Conservation (phyloP, 768 basidiomycete species). For the Guyanaporus albipodus region DNA sequence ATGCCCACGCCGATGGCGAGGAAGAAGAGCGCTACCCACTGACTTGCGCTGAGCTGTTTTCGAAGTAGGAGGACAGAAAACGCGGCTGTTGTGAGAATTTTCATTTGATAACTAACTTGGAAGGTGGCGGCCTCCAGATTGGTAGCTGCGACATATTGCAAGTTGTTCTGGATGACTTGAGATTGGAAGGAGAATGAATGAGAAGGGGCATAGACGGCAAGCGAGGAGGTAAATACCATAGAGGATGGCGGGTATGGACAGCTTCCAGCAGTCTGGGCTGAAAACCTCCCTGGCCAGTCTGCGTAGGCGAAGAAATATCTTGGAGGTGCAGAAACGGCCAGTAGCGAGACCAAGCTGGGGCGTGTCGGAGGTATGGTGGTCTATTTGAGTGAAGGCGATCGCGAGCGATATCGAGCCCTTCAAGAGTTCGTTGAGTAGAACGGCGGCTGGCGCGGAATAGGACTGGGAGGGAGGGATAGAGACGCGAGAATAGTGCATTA, state of each 20-base stretch:
- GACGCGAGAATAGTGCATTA: slow-evolving; percentile 96
- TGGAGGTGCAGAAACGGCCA: slow-evolving; percentile 35
- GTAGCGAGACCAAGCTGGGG: slow-evolving; percentile 29
- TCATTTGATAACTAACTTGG: slow-evolving; percentile 97
- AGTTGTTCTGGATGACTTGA: slow-evolving; percentile 86
- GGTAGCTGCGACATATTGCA: slow-evolving; percentile 91
- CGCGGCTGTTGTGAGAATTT: slow-evolving; percentile 89
- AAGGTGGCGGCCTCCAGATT: slow-evolving; percentile 96
- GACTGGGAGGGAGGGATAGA: slow-evolving; percentile 67
- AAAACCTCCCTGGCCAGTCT: slow-evolving; percentile 68
- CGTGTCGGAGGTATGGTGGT: slow-evolving; percentile 32
- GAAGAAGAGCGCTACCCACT: slow-evolving; percentile 84
- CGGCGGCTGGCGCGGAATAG: slow-evolving; percentile 93
- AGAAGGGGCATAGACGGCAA: not conserved
- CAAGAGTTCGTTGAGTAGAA: slow-evolving; percentile 89
- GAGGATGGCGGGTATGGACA: slow-evolving; percentile 94
- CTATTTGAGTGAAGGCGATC: slow-evolving; percentile 73
- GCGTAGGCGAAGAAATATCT: slow-evolving; percentile 45
- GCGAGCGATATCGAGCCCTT: slow-evolving; percentile 85
- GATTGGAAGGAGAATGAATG: slow-evolving; percentile 1
- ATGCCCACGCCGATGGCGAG: slow-evolving; percentile 87
- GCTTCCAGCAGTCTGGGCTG: slow-evolving; percentile 92
- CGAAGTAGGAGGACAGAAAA: slow-evolving; percentile 83
- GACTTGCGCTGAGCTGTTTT: slow-evolving; percentile 63
- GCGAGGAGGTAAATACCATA: slow-evolving; percentile 50